phyloP scores from a whole-genome alignment of 495 filamentous ascomycete genomes.

The Filosporella fistucella region DNA sequence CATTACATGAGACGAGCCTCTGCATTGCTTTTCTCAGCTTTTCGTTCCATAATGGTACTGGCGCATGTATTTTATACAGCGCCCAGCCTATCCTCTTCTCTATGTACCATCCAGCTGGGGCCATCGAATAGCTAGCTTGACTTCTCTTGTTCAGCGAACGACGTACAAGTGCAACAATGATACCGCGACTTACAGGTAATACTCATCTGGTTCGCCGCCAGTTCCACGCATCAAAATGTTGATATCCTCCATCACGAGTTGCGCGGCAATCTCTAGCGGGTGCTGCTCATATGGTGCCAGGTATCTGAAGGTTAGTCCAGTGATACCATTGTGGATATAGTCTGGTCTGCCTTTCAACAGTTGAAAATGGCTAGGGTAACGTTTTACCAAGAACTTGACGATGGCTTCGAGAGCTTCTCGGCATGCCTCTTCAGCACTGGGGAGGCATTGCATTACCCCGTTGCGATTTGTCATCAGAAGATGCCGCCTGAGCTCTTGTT shows the following conservation, averaged over 20 bases:
- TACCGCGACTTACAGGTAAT: constrained; percentile 29
- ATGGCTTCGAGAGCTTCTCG: constrained; percentile 46
- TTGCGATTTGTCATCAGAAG: constrained; percentile 37
- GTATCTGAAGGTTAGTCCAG: constrained; percentile 41
- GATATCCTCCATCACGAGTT: constrained; percentile 52
- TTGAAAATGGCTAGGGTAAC: constrained; percentile 41
- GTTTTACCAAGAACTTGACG: constrained; percentile 41
- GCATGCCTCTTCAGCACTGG: constrained; percentile 44
- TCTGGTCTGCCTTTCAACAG: constrained; percentile 25
- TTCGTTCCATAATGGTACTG: constrained; percentile 50
- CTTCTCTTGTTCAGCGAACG: too few species aligned
- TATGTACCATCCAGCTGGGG: constrained; percentile 52
- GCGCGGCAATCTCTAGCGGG: constrained; percentile 49
- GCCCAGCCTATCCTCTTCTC: constrained; percentile 50
- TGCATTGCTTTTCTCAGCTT: constrained; percentile 46
- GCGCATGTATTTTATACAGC: constrained; percentile 42
- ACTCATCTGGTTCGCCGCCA: constrained; percentile 37
- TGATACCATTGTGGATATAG: constrained; percentile 41
- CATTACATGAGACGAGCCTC: constrained; percentile 35
- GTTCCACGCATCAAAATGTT: constrained; percentile 41
- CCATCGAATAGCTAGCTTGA: constrained; percentile 48
- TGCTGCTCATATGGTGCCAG: constrained; percentile 20
- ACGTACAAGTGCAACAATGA: too few species aligned
- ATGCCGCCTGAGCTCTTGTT: constrained; percentile 37
- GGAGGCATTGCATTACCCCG: constrained; percentile 43